Base-by-base conservation (phyloP, 495 filamentous ascomycete species). In the Aspergillus bridgeri region DNA sequence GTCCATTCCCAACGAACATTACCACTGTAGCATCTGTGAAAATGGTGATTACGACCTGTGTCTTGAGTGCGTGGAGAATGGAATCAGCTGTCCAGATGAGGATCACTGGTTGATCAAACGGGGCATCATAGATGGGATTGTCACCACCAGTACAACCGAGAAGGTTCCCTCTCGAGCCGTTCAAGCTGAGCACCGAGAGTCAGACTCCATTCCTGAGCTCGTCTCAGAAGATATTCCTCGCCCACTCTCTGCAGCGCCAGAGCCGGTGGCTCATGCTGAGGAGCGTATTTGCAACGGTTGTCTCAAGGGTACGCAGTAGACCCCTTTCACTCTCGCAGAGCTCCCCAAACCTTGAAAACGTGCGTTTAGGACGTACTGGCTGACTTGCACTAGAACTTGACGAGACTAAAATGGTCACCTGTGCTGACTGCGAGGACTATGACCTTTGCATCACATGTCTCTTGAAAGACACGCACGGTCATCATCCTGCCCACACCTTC, bases 21-120 rank as follows among this genome's bases (percentile, higher is more conserved):
- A 89, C 70, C 94, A 99, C 74, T 99, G 94, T 78, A 88, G 89
- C 64, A 88, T 85, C 54, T 99, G 95, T 71, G 90, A 96, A 60
- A 79, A 87, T 52, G 94, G 94, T 25, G 95, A 99, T 71, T 99
- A 91, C 65, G 94, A 99, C 65, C 83, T 99, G 50, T 99, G 94
- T 76, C 81, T 83, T 54, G 68, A 77, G 25, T 99, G 94, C 69
- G 84, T 96, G 42, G 79, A 85, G 47, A 75, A 76, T 25, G 91
- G 92, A 58, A 79, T 86, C 23, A 81, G 87, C 42, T 99, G 95
- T 77, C 82, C 81, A 49, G 83, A 83, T 46, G 82, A 85, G 15
- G 79, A 81, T 53, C 94, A 99, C 77, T 97, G 91, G 91, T 76
- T 99, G 72, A 92, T 98, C 69, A 96, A 95, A 83, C 85, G 94